Evolutionary conservation across 768 basidiomycete genomes (phyloP).

Genomic region (Boletus tylopilopsis): DNA sequence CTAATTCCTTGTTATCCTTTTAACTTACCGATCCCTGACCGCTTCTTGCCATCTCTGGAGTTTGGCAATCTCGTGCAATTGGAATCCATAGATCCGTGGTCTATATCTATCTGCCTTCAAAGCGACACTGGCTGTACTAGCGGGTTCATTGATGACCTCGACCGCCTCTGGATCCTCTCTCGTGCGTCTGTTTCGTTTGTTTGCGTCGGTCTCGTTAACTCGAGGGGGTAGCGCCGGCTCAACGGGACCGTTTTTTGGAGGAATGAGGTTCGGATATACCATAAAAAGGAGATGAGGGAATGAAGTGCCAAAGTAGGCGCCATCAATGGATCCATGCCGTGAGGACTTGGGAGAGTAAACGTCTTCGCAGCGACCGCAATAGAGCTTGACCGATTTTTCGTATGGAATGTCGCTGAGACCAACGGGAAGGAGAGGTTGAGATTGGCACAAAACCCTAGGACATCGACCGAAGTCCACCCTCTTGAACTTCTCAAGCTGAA

Average conservation of each 20-base stretch:
- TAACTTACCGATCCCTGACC: slow-evolving; percentile 68
- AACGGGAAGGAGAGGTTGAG: slow-evolving; percentile 92
- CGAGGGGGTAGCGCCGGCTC: slow-evolving; percentile 32
- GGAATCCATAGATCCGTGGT: slow-evolving; percentile 96
- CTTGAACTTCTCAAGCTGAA: slow-evolving; percentile 93
- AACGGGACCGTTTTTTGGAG: slow-evolving; percentile 65
- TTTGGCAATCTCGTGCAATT: slow-evolving; percentile 90
- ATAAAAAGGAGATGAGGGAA: slow-evolving; percentile 97
- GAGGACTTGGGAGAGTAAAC: slow-evolving; percentile 98
- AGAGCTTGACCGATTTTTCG: slow-evolving; percentile 98
- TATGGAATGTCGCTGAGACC: slow-evolving; percentile 97
- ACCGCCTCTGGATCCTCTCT: slow-evolving; percentile 50
- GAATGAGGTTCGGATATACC: slow-evolving; percentile 92
- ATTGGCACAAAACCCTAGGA: slow-evolving; percentile 93
- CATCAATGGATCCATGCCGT: slow-evolving; percentile 95
- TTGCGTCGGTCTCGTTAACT: slow-evolving; percentile 26
- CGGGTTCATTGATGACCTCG: slow-evolving; percentile 58
- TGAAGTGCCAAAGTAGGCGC: slow-evolving; percentile 97
- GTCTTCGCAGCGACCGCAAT: slow-evolving; percentile 98
- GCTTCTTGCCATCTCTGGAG: slow-evolving; percentile 96
- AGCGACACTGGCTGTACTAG: slow-evolving; percentile 79
- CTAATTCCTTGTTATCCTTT: neutral
- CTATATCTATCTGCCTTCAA: slow-evolving; percentile 89
- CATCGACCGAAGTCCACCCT: slow-evolving; percentile 98
- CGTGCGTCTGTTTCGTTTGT: slow-evolving; percentile 43